A percentile compares a stretch with the other conserved stretches of the same genome.
These are phyloP conservation scores for Stereocaulon alpinum DNA, from an alignment of 495 filamentous ascomycete genomes.

Conservation along the genomic window DNA sequence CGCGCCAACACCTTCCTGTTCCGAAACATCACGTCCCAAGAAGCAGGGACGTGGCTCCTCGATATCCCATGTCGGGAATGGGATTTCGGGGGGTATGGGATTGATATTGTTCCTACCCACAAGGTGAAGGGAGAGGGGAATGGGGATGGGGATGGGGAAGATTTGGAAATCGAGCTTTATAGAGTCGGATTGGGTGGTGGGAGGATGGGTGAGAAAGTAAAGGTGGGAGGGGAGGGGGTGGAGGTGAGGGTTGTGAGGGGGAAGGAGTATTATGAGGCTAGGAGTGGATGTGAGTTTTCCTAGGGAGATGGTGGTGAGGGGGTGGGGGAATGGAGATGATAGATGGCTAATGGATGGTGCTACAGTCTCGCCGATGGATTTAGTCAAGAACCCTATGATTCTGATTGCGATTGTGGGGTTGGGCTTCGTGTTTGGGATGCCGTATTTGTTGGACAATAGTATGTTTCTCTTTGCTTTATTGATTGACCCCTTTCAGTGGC, in stretches of 20 bases:
- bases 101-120: conserved; percentile 47
- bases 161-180: conserved; percentile 36
- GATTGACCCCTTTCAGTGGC: not conserved
- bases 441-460: conserved; percentile 94
- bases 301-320: not conserved
- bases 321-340: not conserved
- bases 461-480: conserved; percentile 32
- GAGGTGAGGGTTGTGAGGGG: conserved; percentile 49
- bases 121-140: conserved; percentile 24
- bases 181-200: conserved; percentile 78
- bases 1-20: conserved; percentile 62
- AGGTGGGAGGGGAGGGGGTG: conserved; percentile 29
- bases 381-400: conserved; percentile 93
- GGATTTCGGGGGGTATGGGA: conserved; percentile 61
- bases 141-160: too few species aligned
- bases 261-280: conserved; percentile 65
- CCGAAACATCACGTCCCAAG: conserved; percentile 35
- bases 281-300: conserved; percentile 56
- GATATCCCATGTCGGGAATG: conserved; percentile 65
- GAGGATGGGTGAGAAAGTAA: conserved; percentile 53
- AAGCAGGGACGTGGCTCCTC: conserved; percentile 49
- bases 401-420: conserved; percentile 74
- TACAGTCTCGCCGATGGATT: conserved; percentile 48
- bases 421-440: conserved; percentile 76
- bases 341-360: not conserved